A percentile compares a stretch with the other conserved stretches of the same genome.
Evolutionary conservation across 192 early-diverging fungal genomes (phyloP).

Genomic region (Backusella luteola): DNA sequence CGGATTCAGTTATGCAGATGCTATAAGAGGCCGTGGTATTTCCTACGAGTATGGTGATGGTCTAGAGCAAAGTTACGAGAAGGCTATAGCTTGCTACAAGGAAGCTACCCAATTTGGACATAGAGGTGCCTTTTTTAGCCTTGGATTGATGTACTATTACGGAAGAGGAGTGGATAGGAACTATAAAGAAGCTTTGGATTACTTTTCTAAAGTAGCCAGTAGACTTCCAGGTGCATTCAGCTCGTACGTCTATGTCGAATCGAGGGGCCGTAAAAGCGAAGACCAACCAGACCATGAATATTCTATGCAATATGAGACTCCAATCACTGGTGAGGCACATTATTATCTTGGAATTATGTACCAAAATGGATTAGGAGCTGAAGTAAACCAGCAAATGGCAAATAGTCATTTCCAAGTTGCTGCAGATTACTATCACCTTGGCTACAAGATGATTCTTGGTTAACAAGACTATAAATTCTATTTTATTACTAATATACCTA

Average conservation of each 20-base stretch:
- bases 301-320: not conserved
- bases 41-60: not conserved
- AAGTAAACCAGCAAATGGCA: not conserved
- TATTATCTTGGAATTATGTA: not conserved
- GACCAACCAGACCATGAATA: not conserved
- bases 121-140: constrained; percentile 57
- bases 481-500: no score
- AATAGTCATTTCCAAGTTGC: not conserved
- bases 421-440: not conserved
- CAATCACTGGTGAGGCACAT: not conserved
- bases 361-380: not conserved
- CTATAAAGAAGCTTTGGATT: constrained; percentile 34
- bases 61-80: constrained; percentile 12
- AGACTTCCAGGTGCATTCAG: not conserved
- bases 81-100: constrained; percentile 55
- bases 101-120: constrained; percentile 45
- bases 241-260: not conserved
- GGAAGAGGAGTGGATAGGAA: constrained; percentile 52
- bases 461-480: not conserved
- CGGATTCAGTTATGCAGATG: not conserved
- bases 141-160: constrained; percentile 74
- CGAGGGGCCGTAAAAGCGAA: not conserved
- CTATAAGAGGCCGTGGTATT: not conserved
- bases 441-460: not conserved
- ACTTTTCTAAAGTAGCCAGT: not conserved